Evolutionary conservation across 257 asterid genomes (phyloP), one percentile per base, ranked within the genome.

Genomic region (Anisodus acutangulus): DNA sequence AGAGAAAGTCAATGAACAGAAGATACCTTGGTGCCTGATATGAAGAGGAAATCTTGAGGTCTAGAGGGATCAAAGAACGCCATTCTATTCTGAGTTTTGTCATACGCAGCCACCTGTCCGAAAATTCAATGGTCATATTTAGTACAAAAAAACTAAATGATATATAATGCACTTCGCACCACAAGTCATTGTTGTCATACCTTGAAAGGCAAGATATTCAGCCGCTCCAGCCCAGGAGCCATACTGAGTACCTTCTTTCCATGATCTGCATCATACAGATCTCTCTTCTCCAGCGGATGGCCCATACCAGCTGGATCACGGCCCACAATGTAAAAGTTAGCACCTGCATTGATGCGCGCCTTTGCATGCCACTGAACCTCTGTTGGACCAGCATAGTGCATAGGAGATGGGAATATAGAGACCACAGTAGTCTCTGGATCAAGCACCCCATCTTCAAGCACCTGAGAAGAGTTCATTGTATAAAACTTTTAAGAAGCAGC

Each of bases 331-430:
- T 95, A 95, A 84, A 95, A 95, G 86, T 95, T 94, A 9, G 99
- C 98, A 17, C 98, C 99, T 5, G 99, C 99, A 57, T 95, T 95
- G 17, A 95, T 92, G 83, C 98, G 90, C n/a, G 99, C 99, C 91
- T 95, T 94, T 3, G 99, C 99, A 82, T 95, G 99, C 99, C 99
- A 94, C 67, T 95, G 99, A 11, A 95, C 99, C 90, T 95, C 98
- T 13, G 99, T 95, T 2, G 99, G 99, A 3, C 99, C 98, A 16
- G 99, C 99, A 60, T 95, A 95, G 90, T 92, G 98, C 99, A 95
- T 95, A 4, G 99, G 97, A 1, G 99, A 95, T 16, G 99, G 99
- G 87, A 95, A 95, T 90, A 95, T 94, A 37, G 99, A 93, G 22
- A 95, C 98, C 9, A 95, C 96, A 1, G 99, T 92, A 8, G 98